phyloP scores from a whole-genome alignment of 345 rosid species.

The Eucalyptus victrix region DNA sequence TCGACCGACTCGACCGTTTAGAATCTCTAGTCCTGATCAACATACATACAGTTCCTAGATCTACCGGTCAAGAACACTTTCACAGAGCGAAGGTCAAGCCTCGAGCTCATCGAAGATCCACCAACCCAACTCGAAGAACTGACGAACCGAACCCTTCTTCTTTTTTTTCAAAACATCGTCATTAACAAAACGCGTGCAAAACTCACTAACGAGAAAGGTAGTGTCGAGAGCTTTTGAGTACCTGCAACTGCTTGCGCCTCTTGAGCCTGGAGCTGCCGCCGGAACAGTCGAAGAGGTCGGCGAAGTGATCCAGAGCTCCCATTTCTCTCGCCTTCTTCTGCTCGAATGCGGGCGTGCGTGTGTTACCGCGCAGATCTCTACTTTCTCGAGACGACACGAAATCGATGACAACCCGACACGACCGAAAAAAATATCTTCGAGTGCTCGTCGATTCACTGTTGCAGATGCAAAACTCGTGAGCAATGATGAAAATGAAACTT shows the following conservation, averaged over 20 bases:
- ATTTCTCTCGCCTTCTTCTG: constrained; percentile 4
- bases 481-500: not conserved
- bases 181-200: not conserved
- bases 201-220: not conserved
- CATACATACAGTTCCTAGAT: not conserved
- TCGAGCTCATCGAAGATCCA: not conserved
- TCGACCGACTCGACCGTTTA: not conserved
- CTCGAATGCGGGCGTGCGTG: not conserved
- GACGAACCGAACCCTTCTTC: not conserved
- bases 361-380: not conserved
- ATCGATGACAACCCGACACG: not conserved
- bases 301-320: constrained; percentile 89
- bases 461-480: not conserved
- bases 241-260: constrained; percentile 78
- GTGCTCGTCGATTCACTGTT: not conserved
- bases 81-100: not conserved
- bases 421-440: not conserved
- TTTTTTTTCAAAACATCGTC: not conserved
- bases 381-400: not conserved
- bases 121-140: not conserved
- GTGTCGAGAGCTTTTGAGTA: not conserved
- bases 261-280: constrained; percentile 29
- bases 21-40: not conserved
- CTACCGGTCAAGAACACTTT: not conserved
- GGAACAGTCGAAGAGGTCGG: constrained; percentile 74